These are phyloP conservation scores for Metarhizium robertsii DNA, from an alignment of 2,329 filamentous ascomycete genomes.

Conservation along the genomic window DNA sequence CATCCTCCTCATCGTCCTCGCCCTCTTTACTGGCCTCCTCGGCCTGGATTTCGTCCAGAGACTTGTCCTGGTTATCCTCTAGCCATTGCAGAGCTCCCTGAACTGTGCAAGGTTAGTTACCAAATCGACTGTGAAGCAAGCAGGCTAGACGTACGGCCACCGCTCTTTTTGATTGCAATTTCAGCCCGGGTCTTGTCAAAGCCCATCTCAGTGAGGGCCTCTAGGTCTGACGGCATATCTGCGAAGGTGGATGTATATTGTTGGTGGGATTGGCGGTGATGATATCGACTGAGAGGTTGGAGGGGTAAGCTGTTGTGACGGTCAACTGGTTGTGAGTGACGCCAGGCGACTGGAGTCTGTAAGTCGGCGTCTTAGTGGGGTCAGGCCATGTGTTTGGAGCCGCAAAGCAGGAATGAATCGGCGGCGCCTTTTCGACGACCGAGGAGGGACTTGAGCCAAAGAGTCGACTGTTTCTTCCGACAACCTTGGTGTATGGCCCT, in stretches of 20 bases:
- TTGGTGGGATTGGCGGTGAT: slow-evolving; percentile 4
- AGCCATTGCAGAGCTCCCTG: slow-evolving; percentile 92
- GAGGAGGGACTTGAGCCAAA: too few relatives aligned
- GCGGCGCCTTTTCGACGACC: too few relatives aligned
- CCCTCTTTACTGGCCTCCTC: slow-evolving; percentile 25
- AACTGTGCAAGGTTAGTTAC: slow-evolving; percentile 40
- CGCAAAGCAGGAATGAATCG: not conserved
- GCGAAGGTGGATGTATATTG: slow-evolving; percentile 16
- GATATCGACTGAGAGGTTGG: not conserved
- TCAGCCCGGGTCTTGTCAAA: slow-evolving; percentile 78
- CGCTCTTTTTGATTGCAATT: slow-evolving; percentile 74
- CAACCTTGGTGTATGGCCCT: too few relatives aligned
- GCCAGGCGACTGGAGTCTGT: not conserved
- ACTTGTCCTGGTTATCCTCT: slow-evolving; percentile 80
- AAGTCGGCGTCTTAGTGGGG: slow-evolving; percentile 9
- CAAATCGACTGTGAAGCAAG: not conserved
- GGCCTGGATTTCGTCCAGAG: slow-evolving; percentile 68
- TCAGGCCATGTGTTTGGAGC: not conserved
- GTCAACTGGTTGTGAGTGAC: slow-evolving; percentile 5
- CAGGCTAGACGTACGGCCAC: slow-evolving; percentile 52
- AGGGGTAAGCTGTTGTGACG: not conserved
- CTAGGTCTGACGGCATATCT: slow-evolving; percentile 51
- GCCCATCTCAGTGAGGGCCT: slow-evolving; percentile 58
- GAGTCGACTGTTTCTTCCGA: too few relatives aligned
- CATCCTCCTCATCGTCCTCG: slow-evolving; percentile 39